Conservation (phyloP, 2,329 filamentous ascomycete genomes). For the Alternaria panax region DNA sequence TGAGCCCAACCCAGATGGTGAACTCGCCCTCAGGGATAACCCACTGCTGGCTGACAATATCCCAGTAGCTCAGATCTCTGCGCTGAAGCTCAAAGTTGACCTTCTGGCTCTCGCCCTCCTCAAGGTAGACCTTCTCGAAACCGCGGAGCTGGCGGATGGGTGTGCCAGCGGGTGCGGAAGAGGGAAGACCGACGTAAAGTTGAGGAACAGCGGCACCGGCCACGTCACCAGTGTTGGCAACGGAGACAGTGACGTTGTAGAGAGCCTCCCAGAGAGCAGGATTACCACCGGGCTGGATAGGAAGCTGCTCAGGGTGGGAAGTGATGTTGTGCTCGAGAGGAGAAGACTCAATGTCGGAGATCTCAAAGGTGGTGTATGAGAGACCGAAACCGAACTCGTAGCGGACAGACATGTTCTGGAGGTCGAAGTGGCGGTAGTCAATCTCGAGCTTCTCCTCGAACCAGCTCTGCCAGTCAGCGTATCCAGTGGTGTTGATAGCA, state of each 20-base stretch:
- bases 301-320: slow-evolving; percentile 57
- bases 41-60: slow-evolving; percentile 79
- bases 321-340: slow-evolving; percentile 65
- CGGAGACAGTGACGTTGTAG: slow-evolving; percentile 70
- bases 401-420: slow-evolving; percentile 67
- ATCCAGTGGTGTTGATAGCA: slow-evolving; percentile 50
- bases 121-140: slow-evolving; percentile 62
- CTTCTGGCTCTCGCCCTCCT: slow-evolving; percentile 66
- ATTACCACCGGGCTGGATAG: slow-evolving; percentile 54
- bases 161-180: slow-evolving; percentile 65
- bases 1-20: slow-evolving; percentile 36
- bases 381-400: slow-evolving; percentile 85
- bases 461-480: slow-evolving; percentile 58
- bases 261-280: slow-evolving; percentile 70
- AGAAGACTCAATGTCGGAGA: slow-evolving; percentile 68
- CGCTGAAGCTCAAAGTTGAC: slow-evolving; percentile 75
- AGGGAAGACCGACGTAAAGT: slow-evolving; percentile 62
- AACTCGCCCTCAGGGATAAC: slow-evolving; percentile 59
- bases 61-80: slow-evolving; percentile 88
- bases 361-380: slow-evolving; percentile 76
- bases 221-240: slow-evolving; percentile 72
- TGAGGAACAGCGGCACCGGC: slow-evolving; percentile 63
- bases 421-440: slow-evolving; percentile 80
- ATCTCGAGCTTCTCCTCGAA: slow-evolving; percentile 72
- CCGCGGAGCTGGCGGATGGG: slow-evolving; percentile 56